A percentile compares a stretch with the other conserved stretches of the same genome.
Evolutionary conservation across 257 asterid genomes (phyloP).

Genomic region (Coffea canephora): DNA sequence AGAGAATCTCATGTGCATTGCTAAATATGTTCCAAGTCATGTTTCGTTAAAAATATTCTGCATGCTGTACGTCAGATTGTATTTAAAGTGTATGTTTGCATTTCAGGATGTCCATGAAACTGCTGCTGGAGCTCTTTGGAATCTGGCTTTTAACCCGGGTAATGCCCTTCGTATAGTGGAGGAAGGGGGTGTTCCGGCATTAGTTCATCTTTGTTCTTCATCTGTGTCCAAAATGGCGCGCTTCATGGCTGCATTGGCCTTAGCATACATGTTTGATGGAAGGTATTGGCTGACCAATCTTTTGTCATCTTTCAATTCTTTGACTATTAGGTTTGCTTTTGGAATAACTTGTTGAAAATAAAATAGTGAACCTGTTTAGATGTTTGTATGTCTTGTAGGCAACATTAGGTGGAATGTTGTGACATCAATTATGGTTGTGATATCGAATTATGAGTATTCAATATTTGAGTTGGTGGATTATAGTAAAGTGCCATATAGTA

Average conservation of each 20-base stretch:
- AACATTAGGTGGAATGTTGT: neutral
- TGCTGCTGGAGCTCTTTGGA: slow-evolving; percentile 98
- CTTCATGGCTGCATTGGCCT: slow-evolving; percentile 88
- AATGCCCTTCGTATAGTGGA: slow-evolving; percentile 88
- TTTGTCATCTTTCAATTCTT: neutral
- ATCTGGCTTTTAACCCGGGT: slow-evolving; percentile 88
- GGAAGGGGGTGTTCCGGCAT: slow-evolving; percentile 85
- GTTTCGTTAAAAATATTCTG: neutral
- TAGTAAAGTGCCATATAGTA: neutral
- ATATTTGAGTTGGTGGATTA: neutral
- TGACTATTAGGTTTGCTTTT: neutral
- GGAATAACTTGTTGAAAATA: neutral
- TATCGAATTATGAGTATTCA: neutral
- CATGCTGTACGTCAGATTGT: slow-evolving; percentile 2
- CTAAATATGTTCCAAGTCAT: neutral
- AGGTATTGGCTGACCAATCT: slow-evolving; percentile 44
- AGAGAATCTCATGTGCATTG: neutral
- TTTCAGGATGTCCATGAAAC: slow-evolving; percentile 95
- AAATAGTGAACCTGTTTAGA: neutral
- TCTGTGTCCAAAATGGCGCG: slow-evolving; percentile 93
- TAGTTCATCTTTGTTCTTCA: slow-evolving; percentile 71
- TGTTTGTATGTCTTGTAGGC: neutral
- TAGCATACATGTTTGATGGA: slow-evolving; percentile 89
- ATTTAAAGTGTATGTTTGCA: slow-evolving; percentile 20
- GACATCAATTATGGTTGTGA: too few relatives aligned